Base-by-base conservation (phyloP, 169 alveolate species). In the Eimeria tenella region DNA sequence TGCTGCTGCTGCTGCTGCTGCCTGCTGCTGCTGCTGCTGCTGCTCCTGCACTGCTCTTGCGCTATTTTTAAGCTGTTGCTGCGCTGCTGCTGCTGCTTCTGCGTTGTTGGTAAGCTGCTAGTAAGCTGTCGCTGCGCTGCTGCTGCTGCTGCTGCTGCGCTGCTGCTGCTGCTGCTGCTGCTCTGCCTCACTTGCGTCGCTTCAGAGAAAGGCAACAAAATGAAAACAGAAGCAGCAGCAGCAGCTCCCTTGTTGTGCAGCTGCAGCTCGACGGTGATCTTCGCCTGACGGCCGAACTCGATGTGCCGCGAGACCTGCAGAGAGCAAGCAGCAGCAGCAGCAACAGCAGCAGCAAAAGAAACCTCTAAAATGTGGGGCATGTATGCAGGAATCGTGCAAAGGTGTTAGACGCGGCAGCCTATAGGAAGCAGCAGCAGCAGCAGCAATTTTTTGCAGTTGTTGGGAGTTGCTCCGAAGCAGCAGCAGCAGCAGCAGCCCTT, bases 201-300 rank as follows among this genome's bases (percentile, higher is more conserved):
- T 25, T 81, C 89, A 23, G 73, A 81, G 4, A 53, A 81, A 25
- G 89, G 89, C 74, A 81, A 8, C 70, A 81, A 53, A 3, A 81
- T 23, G 31, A 56, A 56, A 17, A 81, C 25, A 25, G 74, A 1
- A 55, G 89, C 52, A 3, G 55, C 73, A 56, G 89, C 31, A 19
- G 89, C 52, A 19, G 19, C 15, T 23, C 89, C 89, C 73, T 25
- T 31, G 60, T 81, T 81, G 0, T 8, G 19, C 31, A 81, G 25
- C 49, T 81, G 52, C 25, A 81, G 89, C 58, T 81, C 42, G 25
- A 81, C 89, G 11, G 56, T 56, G 55, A 81, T 23, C 60, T 81
- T 65, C 58, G 89, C 89, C 17, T 23, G 70, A 2, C 74, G 89
- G 56, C 73, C 89, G 56, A 81, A 81, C 55, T 55, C 55, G 89